Evolutionary conservation across 164 flowering plant species (phyloP).

Genomic region (Umbilicus rupestris): DNA sequence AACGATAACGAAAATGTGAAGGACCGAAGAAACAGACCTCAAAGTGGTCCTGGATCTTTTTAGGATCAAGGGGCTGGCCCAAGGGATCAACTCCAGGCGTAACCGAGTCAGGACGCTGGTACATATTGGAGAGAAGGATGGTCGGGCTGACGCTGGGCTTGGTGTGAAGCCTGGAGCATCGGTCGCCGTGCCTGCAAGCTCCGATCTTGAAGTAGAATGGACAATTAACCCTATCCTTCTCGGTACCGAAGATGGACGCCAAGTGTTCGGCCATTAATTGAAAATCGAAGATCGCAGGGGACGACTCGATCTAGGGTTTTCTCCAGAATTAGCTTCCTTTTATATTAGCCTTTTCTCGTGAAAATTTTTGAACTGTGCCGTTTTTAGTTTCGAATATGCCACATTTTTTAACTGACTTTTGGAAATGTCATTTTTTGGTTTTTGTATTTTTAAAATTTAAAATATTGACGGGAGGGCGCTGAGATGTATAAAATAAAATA

Average conservation of each 20-base stretch:
- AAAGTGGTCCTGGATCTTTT: slow-evolving; percentile 50
- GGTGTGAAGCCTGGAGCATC: slow-evolving; percentile 67
- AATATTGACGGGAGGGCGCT: no score
- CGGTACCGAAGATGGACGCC: slow-evolving; percentile 65
- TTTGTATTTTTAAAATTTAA: no score
- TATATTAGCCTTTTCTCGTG: no score
- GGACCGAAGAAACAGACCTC: slow-evolving; percentile 26
- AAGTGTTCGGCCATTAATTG: slow-evolving; percentile 58
- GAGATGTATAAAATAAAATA: no score
- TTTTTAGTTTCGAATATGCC: no score
- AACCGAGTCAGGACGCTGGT: slow-evolving; percentile 64
- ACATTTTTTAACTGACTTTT: no score
- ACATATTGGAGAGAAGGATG: slow-evolving; percentile 64
- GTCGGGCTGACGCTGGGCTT: slow-evolving; percentile 68
- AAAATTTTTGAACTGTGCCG: no score
- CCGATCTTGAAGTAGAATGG: slow-evolving; percentile 77
- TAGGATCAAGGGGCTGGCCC: slow-evolving; percentile 56
- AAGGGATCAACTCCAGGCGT: slow-evolving; percentile 58
- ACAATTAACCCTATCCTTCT: slow-evolving; percentile 65
- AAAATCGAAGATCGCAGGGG: no score
- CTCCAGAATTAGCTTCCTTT: no score
- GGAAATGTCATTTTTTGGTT: no score
- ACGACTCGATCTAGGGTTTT: no score
- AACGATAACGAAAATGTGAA: no score
- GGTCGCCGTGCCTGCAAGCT: slow-evolving; percentile 70